Percentiles rank a stretch among this genome's conserved stretches.
phyloP scores from a whole-genome alignment of 805 yeast genomes.

The Debaryomyces prosopidis region DNA sequence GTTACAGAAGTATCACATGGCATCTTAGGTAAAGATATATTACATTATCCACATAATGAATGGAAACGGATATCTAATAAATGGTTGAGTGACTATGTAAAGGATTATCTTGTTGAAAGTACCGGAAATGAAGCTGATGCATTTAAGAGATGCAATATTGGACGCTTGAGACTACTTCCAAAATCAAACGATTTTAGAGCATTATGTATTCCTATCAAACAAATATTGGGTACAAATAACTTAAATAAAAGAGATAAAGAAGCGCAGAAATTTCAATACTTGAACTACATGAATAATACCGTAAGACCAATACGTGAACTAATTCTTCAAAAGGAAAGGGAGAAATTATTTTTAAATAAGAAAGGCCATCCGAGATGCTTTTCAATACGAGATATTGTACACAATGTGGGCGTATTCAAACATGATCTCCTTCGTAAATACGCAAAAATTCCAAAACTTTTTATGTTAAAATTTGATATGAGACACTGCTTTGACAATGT shows the following conservation, averaged over 20 bases:
- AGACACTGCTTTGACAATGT: slow-evolving; percentile 75
- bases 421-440: slow-evolving; percentile 5
- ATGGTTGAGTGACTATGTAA: slow-evolving; percentile 46
- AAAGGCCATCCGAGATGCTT: slow-evolving; percentile 26
- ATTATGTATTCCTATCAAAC: slow-evolving; percentile 51
- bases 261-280: slow-evolving; percentile 30
- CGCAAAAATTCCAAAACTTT: slow-evolving; percentile 35
- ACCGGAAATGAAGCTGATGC: slow-evolving; percentile 1
- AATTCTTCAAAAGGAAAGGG: slow-evolving; percentile 7
- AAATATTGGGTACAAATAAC: not conserved
- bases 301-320: slow-evolving; percentile 44
- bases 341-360: slow-evolving; percentile 5
- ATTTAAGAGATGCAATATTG: slow-evolving; percentile 21
- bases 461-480: slow-evolving; percentile 72
- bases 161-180: slow-evolving; percentile 56
- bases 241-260: slow-evolving; percentile 17
- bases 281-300: slow-evolving; percentile 30
- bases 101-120: slow-evolving; percentile 29
- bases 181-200: slow-evolving; percentile 61
- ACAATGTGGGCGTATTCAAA: slow-evolving; percentile 39
- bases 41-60: slow-evolving; percentile 55
- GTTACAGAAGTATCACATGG: slow-evolving; percentile 51
- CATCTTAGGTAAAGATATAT: slow-evolving; percentile 24
- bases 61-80: slow-evolving; percentile 52
- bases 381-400: slow-evolving; percentile 49